Evolutionary conservation across 1,139 yeast species (phyloP), one percentile per base, ranked within the genome.

Genomic region (Hanseniaspora gamundiae): DNA sequence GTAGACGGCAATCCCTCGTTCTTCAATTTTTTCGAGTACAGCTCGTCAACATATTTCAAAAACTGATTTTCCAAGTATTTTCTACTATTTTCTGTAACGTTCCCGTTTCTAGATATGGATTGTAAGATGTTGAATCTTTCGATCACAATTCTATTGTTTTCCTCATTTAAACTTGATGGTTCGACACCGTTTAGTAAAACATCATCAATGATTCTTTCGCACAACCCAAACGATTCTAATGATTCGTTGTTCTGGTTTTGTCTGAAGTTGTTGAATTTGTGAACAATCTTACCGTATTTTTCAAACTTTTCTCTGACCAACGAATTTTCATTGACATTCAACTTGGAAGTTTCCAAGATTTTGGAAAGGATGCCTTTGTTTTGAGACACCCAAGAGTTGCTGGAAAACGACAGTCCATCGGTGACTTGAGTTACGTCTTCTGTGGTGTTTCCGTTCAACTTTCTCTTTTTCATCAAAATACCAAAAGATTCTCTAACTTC

Each of bases 61-160:
- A 86, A 88, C 61, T 91, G 96, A 11, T 64, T 60, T 58, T 91
- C 94, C 52, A 91, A 68, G 54, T 74, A 80, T 8, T 59, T 52
- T 29, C 41, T 76, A 22, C 93, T 75, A 46, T 76, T 80, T 11
- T 62, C 57, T 7, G 78, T 73, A 38, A 84, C 71, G 46, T 67
- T 65, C 45, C 42, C 38, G 46, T 67, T 65, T 45, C 41, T 35
- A 4, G 35, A 27, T 20, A 28, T 39, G 21, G 39, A 46, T 10
- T 45, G 46, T 46, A 78, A 60, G 40, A 80, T 73, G 48, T 73
- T 70, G 80, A 84, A 80, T 24, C 77, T 69, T 51, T 80, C 87
- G 35, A 72, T 65, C 45, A 81, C 61, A 44, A 47, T 66, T 73
- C 16, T 67, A 61, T 48, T 71, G 74, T 49, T 70, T 69, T 40